Conservation (phyloP, 129 eudicot species). For the Centella asiatica region DNA sequence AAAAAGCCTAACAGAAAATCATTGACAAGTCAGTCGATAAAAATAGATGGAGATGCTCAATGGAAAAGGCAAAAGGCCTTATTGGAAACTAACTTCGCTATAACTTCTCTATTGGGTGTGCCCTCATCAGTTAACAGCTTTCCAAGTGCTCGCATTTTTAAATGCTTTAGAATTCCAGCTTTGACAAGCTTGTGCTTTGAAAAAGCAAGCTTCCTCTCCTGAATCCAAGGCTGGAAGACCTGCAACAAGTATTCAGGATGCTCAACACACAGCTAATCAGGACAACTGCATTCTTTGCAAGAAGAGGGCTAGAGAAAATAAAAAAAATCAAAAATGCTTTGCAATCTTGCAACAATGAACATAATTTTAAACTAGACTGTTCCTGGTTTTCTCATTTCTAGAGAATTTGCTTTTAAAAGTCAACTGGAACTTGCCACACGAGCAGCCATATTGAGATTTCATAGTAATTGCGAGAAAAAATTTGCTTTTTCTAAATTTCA, state of each 20-base stretch:
- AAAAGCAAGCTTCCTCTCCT: conserved; percentile 50
- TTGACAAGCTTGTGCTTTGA: conserved; percentile 66
- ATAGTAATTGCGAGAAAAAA: too few relatives aligned
- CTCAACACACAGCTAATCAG: too few relatives aligned
- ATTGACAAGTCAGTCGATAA: background rate
- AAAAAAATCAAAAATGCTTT: too few relatives aligned
- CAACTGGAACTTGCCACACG: too few relatives aligned
- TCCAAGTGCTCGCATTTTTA: conserved; percentile 53
- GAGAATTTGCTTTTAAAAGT: too few relatives aligned
- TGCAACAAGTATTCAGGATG: conserved; percentile 12
- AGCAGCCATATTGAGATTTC: too few relatives aligned
- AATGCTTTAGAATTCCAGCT: conserved; percentile 55
- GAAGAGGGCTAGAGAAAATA: too few relatives aligned
- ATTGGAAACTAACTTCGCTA: conserved; percentile 35
- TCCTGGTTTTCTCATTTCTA: too few relatives aligned
- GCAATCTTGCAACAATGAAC: too few relatives aligned
- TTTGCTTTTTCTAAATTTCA: too few relatives aligned
- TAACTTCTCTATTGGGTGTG: conserved; percentile 42
- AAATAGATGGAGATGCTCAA: background rate
- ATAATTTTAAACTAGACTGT: too few relatives aligned
- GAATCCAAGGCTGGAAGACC: conserved; percentile 51
- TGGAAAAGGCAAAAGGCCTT: background rate
- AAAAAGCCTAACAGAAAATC: conserved; percentile 45
- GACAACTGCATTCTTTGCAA: too few relatives aligned
- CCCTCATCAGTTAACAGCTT: conserved; percentile 52